Evolutionary conservation across 768 basidiomycete genomes (phyloP).

Genomic region (Leccinum disarticulatum): DNA sequence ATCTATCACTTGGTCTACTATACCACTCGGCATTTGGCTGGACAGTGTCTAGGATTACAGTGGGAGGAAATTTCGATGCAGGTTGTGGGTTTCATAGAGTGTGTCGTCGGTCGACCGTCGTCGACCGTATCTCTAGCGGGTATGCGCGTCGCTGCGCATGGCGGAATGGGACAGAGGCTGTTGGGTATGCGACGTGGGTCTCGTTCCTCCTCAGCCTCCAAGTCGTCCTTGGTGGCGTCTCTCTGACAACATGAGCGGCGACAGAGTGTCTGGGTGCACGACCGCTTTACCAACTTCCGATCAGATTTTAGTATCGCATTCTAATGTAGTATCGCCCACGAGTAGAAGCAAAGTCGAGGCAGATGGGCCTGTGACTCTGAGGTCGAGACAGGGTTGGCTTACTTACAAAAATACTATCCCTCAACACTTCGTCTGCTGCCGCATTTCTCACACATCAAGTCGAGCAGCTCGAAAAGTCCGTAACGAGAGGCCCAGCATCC

Average conservation of each 20-base stretch:
- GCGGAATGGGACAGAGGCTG: constrained; percentile 26
- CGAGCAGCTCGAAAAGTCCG: constrained; percentile 81
- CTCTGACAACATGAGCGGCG: constrained; percentile 16
- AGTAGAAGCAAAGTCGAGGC: constrained; percentile 23
- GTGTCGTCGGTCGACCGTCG: neutral
- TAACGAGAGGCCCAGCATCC: constrained; percentile 50
- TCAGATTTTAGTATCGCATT: neutral
- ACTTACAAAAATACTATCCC: neutral
- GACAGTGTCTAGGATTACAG: no score
- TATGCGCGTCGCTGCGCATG: constrained; percentile 16
- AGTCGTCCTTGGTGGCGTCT: constrained; percentile 6
- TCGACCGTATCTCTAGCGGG: neutral
- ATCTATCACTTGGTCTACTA: neutral
- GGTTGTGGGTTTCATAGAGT: no score
- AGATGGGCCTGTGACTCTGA: constrained; percentile 17
- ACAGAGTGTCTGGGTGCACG: constrained; percentile 28
- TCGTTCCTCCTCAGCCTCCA: constrained; percentile 13
- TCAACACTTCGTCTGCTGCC: constrained; percentile 33
- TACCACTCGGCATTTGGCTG: no score
- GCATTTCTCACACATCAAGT: constrained; percentile 88
- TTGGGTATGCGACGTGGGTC: constrained; percentile 16
- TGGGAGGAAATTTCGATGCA: no score
- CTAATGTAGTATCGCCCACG: constrained; percentile 13
- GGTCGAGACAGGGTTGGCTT: constrained; percentile 17
- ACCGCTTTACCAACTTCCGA: constrained; percentile 11